These are phyloP conservation scores for Onygenales sp. DNA, from an alignment of 2,329 filamentous ascomycete species.

Conservation along the genomic window DNA sequence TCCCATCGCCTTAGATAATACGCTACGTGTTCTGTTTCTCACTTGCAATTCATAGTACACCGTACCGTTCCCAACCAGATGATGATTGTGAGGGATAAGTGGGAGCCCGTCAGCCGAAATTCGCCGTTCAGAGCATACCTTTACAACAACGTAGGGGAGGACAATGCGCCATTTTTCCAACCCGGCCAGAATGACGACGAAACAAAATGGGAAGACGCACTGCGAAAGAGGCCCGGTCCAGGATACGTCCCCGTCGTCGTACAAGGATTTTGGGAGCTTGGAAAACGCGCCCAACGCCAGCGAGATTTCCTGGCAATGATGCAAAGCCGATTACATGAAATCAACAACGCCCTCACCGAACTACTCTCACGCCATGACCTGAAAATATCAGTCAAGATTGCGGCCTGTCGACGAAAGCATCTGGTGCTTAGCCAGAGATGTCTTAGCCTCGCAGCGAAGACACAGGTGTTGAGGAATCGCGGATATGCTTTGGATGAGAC, in stretches of 20 bases:
- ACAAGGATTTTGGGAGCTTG: slow-evolving; percentile 51
- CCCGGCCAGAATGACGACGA: slow-evolving; percentile 49
- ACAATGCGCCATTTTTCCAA: slow-evolving; percentile 52
- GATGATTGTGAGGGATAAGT: slow-evolving; percentile 51
- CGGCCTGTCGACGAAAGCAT: slow-evolving; percentile 51
- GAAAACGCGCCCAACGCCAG: slow-evolving; percentile 48
- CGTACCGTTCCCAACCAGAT: slow-evolving; percentile 54
- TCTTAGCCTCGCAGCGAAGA: slow-evolving; percentile 53
- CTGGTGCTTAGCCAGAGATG: slow-evolving; percentile 51
- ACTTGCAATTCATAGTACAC: slow-evolving; percentile 34
- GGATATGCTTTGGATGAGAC: slow-evolving; percentile 57
- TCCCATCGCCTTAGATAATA: neutral
- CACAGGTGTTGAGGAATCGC: slow-evolving; percentile 53
- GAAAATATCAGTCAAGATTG: slow-evolving; percentile 48
- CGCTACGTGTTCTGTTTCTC: neutral
- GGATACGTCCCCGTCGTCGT: slow-evolving; percentile 52
- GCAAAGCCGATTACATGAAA: slow-evolving; percentile 52
- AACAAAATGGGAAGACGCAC: slow-evolving; percentile 54
- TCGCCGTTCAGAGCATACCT: slow-evolving; percentile 53
- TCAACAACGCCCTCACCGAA: slow-evolving; percentile 52
- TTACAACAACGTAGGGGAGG: slow-evolving; percentile 53
- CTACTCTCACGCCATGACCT: slow-evolving; percentile 53
- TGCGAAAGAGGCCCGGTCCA: slow-evolving; percentile 48
- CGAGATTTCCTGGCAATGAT: slow-evolving; percentile 48
- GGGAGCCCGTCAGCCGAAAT: slow-evolving; percentile 43